Conservation (phyloP, 257 asterid species). For the Osmanthus fragrans region DNA sequence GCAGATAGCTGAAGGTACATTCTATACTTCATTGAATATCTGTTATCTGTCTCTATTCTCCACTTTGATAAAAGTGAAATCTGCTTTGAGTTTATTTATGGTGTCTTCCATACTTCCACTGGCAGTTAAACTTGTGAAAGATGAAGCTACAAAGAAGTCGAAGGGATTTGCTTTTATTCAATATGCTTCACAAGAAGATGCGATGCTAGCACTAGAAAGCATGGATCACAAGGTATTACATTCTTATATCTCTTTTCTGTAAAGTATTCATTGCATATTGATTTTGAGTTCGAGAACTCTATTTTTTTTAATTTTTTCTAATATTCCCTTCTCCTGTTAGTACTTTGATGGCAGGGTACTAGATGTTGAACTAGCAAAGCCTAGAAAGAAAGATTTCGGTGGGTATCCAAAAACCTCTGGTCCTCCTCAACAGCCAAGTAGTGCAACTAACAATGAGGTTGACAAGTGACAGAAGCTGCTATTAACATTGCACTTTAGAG, state of each 20-base stretch:
- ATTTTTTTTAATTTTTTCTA: not conserved
- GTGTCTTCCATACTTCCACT: not conserved
- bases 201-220: conserved; percentile 59
- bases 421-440: conserved; percentile 42
- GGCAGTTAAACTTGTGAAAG: conserved; percentile 52
- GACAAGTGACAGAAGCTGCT: conserved; percentile 13
- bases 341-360: conserved; percentile 49
- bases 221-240: conserved; percentile 61
- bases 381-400: conserved; percentile 40
- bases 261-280: not conserved
- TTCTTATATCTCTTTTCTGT: not conserved
- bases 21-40: not conserved
- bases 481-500: not conserved
- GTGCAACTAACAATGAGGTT: conserved; percentile 21
- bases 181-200: conserved; percentile 59
- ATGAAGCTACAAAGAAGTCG: conserved; percentile 44
- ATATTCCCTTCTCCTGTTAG: conserved; percentile 26
- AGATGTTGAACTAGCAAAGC: conserved; percentile 54
- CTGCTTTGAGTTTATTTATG: not conserved
- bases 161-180: conserved; percentile 68
- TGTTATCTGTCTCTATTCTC: not conserved
- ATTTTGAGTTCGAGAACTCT: not conserved
- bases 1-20: conserved; percentile 60
- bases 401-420: conserved; percentile 50
- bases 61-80: not conserved